A percentile compares a stretch with the other conserved stretches of the same genome.
These are phyloP conservation scores for Kwoniella mangroviensis DNA, from an alignment of 768 basidiomycete species.

Conservation along the genomic window DNA sequence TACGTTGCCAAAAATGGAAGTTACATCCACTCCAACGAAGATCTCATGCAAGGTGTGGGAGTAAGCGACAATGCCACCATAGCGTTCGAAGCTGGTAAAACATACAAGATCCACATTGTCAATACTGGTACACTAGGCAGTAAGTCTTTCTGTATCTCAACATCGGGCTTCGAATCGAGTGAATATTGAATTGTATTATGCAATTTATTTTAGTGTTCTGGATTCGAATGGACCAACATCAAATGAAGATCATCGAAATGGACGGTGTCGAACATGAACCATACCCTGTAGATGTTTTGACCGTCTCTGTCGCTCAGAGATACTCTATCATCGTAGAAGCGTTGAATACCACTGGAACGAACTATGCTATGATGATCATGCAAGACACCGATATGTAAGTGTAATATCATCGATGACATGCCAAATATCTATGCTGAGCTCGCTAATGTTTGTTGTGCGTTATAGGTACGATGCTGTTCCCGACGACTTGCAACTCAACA, in stretches of 20 bases:
- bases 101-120: conserved; percentile 84
- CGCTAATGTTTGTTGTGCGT: no score
- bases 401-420: not conserved
- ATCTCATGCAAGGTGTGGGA: conserved; percentile 62
- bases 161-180: conserved; percentile 3
- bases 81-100: conserved; percentile 82
- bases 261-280: conserved; percentile 70
- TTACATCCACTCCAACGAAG: conserved; percentile 67
- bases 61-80: conserved; percentile 85
- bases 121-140: conserved; percentile 68
- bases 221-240: conserved; percentile 58
- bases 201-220: conserved; percentile 51
- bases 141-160: conserved; percentile 16
- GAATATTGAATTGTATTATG: not conserved
- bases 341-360: conserved; percentile 77
- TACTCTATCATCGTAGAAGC: conserved; percentile 92
- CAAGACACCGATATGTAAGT: conserved; percentile 75
- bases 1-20: conserved; percentile 78
- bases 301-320: conserved; percentile 83
- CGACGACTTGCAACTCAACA: conserved; percentile 72
- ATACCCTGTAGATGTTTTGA: conserved; percentile 71
- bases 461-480: conserved; percentile 93
- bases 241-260: conserved; percentile 60
- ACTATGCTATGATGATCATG: conserved; percentile 71
- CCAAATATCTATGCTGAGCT: no score